Evolutionary conservation across 768 basidiomycete species (phyloP).

Genomic region (Lentinula sp.): DNA sequence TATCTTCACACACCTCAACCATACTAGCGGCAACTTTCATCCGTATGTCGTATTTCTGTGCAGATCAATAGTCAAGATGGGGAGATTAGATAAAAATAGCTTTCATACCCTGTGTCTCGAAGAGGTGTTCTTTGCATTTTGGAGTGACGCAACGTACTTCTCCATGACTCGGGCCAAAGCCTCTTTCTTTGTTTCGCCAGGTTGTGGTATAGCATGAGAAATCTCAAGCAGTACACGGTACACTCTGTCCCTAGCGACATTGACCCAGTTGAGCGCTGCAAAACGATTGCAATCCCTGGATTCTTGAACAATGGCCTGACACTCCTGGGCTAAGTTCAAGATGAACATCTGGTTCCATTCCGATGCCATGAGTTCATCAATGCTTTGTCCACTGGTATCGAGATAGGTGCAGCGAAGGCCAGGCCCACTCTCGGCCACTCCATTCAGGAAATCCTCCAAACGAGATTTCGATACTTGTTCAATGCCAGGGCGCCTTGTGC

Average conservation of each 20-base stretch:
- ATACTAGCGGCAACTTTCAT: background rate
- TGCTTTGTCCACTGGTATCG: background rate
- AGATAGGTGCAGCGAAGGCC: background rate
- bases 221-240: background rate
- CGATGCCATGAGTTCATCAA: background rate
- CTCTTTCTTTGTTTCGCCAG: background rate
- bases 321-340: background rate
- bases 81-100: background rate
- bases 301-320: background rate
- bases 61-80: background rate
- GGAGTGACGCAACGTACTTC: background rate
- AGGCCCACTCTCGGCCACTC: background rate
- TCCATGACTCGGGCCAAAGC: background rate
- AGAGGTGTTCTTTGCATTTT: background rate
- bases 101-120: background rate
- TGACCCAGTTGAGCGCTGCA: background rate
- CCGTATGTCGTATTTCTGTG: background rate
- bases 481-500: background rate
- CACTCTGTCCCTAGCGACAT: background rate
- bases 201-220: background rate
- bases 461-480: background rate
- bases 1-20: background rate
- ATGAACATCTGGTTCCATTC: background rate
- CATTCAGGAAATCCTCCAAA: background rate
- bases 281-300: background rate